These are phyloP conservation scores for Cadophora luteo-olivacea DNA, from an alignment of 2,329 filamentous ascomycete species.

Conservation along the genomic window DNA sequence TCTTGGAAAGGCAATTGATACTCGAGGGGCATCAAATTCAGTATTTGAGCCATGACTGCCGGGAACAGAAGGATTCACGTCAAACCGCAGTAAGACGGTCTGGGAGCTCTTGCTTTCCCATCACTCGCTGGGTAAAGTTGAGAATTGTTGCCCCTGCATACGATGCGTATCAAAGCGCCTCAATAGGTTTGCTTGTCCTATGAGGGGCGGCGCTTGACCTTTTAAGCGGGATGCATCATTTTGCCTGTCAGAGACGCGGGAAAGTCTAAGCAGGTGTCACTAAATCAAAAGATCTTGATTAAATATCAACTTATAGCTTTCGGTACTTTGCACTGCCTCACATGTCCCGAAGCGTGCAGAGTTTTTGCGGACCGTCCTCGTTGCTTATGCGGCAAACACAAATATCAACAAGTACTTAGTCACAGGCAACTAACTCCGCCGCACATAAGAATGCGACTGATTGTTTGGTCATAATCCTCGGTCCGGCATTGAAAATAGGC, in stretches of 20 bases:
- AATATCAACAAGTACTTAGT: too few relatives aligned
- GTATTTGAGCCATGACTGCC: too few relatives aligned
- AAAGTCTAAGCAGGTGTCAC: not conserved
- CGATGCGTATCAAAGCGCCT: not conserved
- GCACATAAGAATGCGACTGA: too few relatives aligned
- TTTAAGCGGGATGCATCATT: not conserved
- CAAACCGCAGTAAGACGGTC: not conserved
- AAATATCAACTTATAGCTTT: too few relatives aligned
- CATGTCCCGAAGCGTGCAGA: too few relatives aligned
- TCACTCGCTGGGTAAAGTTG: constrained; percentile 5
- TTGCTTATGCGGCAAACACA: too few relatives aligned
- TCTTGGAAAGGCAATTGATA: not conserved
- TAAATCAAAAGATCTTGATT: not conserved
- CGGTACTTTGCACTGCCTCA: too few relatives aligned
- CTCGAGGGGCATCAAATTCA: too few relatives aligned
- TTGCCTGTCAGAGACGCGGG: not conserved
- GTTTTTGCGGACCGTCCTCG: too few relatives aligned
- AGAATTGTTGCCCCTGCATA: not conserved
- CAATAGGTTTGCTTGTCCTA: not conserved
- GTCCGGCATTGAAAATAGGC: too few relatives aligned
- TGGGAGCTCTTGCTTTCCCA: not conserved
- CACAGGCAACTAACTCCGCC: too few relatives aligned
- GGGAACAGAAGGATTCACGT: not conserved
- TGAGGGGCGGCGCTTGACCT: not conserved
- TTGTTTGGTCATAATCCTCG: too few relatives aligned